Evolutionary conservation across 2,329 filamentous ascomycete genomes (phyloP).

Genomic region (Botrytis aclada): DNA sequence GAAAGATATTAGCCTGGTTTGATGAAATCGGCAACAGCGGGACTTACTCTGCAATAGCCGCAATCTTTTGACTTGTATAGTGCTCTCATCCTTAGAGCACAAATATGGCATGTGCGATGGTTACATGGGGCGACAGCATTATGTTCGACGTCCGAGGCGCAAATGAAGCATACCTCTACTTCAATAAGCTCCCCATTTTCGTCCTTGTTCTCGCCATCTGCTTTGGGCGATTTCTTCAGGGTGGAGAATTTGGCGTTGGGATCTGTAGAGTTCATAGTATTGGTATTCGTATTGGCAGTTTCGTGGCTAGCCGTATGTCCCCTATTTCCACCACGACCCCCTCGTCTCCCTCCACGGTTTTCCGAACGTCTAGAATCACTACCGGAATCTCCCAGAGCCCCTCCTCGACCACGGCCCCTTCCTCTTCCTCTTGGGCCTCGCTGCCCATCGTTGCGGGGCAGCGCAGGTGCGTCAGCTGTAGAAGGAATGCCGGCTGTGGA

Average conservation of each 20-base stretch:
- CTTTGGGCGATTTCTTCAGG: background rate
- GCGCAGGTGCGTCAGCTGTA: constrained; percentile 22
- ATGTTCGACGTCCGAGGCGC: constrained; percentile 84
- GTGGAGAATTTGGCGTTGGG: background rate
- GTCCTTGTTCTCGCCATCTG: constrained; percentile 12
- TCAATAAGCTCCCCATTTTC: constrained; percentile 49
- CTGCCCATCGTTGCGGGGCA: constrained; percentile 34
- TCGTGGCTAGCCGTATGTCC: constrained; percentile 17
- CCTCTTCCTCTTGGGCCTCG: constrained; percentile 41
- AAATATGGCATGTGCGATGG: constrained; percentile 95
- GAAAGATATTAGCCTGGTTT: constrained; percentile 41
- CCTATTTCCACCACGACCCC: constrained; percentile 27
- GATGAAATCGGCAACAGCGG: constrained; percentile 15
- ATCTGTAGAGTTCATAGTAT: constrained; percentile 4
- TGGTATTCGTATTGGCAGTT: constrained; percentile 10
- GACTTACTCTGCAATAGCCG: constrained; percentile 83
- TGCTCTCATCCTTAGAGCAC: constrained; percentile 82
- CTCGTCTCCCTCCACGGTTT: constrained; percentile 30
- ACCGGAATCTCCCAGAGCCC: constrained; percentile 24
- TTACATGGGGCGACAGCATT: constrained; percentile 91
- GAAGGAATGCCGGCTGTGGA: constrained; percentile 20
- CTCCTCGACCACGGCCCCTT: constrained; percentile 21
- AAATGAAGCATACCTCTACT: constrained; percentile 93
- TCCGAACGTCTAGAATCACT: constrained; percentile 32
- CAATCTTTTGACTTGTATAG: constrained; percentile 96